These are phyloP conservation scores for Suhomyces bolitotheri DNA, from an alignment of 1,139 yeast species.

Conservation along the genomic window DNA sequence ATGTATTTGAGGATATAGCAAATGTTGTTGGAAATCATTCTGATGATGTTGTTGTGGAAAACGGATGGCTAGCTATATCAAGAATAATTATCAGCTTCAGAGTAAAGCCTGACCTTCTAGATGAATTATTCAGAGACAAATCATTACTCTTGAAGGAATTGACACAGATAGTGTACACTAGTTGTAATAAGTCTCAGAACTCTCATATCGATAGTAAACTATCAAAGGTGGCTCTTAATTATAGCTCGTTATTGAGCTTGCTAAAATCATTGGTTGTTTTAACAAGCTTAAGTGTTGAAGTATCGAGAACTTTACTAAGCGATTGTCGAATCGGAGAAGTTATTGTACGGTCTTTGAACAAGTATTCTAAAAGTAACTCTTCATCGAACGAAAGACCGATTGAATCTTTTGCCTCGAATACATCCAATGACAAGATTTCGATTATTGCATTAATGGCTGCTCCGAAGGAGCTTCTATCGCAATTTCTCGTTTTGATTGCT, in stretches of 20 bases:
- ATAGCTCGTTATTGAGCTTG: conserved; percentile 38
- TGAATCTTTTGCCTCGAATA: conserved; percentile 17
- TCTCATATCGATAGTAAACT: conserved; percentile 14
- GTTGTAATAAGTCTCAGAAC: conserved; percentile 31
- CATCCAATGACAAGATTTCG: conserved; percentile 22
- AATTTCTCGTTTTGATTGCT: conserved; percentile 58
- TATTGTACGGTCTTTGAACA: conserved; percentile 48
- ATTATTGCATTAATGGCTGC: conserved; percentile 75
- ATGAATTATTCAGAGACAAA: conserved; percentile 41
- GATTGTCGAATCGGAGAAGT: conserved; percentile 43
- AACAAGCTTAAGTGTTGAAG: conserved; percentile 38
- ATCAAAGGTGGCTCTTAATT: conserved; percentile 27
- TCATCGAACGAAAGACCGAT: neutral
- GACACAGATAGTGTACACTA: conserved; percentile 28
- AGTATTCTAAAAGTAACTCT: conserved; percentile 25
- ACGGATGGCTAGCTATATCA: conserved; percentile 67
- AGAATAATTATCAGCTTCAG: conserved; percentile 59
- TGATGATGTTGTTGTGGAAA: conserved; percentile 67
- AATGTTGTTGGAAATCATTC: conserved; percentile 58
- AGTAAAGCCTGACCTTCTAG: conserved; percentile 44
- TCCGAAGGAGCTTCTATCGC: conserved; percentile 63
- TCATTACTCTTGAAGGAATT: conserved; percentile 29
- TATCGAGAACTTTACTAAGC: conserved; percentile 41
- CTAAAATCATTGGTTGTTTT: conserved; percentile 45
- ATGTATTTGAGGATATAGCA: conserved; percentile 62